A percentile compares a stretch with the other conserved stretches of the same genome.
phyloP scores from a whole-genome alignment of 768 basidiomycete genomes.

The Pisolithus orientalis region DNA sequence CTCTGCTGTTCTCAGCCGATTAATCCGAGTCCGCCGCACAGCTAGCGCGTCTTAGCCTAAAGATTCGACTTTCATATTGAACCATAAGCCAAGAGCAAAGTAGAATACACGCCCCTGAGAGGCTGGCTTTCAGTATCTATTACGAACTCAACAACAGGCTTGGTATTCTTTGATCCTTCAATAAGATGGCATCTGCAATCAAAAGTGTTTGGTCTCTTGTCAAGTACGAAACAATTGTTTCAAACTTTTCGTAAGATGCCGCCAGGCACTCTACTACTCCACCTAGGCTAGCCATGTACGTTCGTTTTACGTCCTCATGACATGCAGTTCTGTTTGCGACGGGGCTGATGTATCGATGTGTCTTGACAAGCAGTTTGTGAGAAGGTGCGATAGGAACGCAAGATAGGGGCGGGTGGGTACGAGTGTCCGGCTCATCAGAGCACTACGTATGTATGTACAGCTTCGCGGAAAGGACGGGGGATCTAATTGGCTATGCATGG shows the following conservation, averaged over 20 bases:
- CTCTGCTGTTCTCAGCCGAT: constrained; percentile 93
- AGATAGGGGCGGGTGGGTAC: no score
- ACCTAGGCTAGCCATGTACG: constrained; percentile 78
- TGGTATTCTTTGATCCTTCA: constrained; percentile 88
- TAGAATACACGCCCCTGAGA: constrained; percentile 56
- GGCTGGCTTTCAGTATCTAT: constrained; percentile 80
- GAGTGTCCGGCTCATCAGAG: no score
- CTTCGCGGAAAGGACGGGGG: no score
- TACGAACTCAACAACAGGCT: constrained; percentile 84
- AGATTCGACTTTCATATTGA: constrained; percentile 64
- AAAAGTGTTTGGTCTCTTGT: constrained; percentile 91
- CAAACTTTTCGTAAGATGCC: constrained; percentile 95
- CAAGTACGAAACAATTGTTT: constrained; percentile 93
- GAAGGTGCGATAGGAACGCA: no score
- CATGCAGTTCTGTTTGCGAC: constrained; percentile 91
- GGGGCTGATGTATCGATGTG: no score
- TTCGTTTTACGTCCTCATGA: constrained; percentile 73
- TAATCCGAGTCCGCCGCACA: constrained; percentile 87
- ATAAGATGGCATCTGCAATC: constrained; percentile 85
- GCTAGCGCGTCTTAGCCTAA: constrained; percentile 84
- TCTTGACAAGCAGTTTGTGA: no score
- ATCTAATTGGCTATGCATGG: no score
- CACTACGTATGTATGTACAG: no score
- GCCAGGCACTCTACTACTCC: constrained; percentile 84
- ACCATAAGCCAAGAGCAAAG: constrained; percentile 49